These are phyloP conservation scores for Cladosporium colombiae DNA, from an alignment of 2,329 filamentous ascomycete species.

Conservation along the genomic window DNA sequence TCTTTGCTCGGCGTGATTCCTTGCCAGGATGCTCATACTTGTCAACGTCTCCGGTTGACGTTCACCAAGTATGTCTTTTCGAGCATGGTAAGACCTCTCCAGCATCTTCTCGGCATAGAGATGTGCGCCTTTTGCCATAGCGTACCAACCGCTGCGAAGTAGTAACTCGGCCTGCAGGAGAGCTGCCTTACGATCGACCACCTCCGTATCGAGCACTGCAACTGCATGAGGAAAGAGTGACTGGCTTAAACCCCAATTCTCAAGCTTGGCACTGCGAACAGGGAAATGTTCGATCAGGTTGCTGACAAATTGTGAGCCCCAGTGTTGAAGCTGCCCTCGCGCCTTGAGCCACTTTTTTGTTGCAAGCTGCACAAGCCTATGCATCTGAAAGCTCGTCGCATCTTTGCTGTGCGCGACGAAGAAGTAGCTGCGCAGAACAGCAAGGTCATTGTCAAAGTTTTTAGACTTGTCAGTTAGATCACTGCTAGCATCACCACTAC, in stretches of 20 bases:
- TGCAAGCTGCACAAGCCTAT: constrained; percentile 45
- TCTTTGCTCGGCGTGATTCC: constrained; percentile 13
- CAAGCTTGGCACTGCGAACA: constrained; percentile 22
- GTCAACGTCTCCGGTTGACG: constrained; percentile 22
- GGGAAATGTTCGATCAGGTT: background rate
- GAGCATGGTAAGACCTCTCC: background rate
- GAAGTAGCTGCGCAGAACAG: constrained; percentile 40
- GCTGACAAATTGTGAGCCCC: constrained; percentile 28
- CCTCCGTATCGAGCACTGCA: constrained; percentile 1
- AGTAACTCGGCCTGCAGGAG: constrained; percentile 7
- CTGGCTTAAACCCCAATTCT: constrained; percentile 32
- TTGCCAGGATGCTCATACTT: constrained; percentile 20
- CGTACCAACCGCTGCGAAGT: constrained; percentile 11
- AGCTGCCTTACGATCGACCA: background rate
- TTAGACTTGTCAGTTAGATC: constrained; percentile 18
- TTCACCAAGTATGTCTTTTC: constrained; percentile 15
- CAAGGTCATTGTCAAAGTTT: constrained; percentile 34
- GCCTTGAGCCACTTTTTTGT: constrained; percentile 39
- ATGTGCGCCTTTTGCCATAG: constrained; percentile 9
- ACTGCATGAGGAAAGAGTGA: constrained; percentile 33
- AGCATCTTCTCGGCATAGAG: background rate
- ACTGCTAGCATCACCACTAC: background rate
- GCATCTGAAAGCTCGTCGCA: constrained; percentile 42
- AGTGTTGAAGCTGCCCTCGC: constrained; percentile 28
- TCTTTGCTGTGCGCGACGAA: constrained; percentile 34